Base-by-base conservation (phyloP, 108 stramenopile species). In the Mediolabrus comicus region DNA sequence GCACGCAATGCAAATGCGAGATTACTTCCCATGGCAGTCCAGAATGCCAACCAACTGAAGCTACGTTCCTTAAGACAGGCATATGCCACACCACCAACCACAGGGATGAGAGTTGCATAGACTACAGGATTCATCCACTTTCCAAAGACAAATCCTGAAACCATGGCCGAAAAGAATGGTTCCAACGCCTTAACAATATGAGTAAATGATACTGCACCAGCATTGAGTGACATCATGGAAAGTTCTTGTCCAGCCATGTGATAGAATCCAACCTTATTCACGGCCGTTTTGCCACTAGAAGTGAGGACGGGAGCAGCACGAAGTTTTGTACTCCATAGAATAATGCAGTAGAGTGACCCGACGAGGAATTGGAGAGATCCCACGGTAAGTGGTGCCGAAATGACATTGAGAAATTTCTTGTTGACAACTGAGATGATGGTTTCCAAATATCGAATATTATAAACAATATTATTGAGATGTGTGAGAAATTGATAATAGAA, bases 171-270 rank as follows among this genome's bases (percentile, higher is more conserved):
- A 41, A 95, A 92, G 71, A 94, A 89, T 13, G 96, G 96, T 67
- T 97, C 96, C 39, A 92, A 57, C 0, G 96, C 92, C 78, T 97
- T 97, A 71, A 97, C 92, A 74, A 97, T 95, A 67, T 97, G 96
- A 4, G 96, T 92, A 62, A 75, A 92, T 82, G 77, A 82, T 11
- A 96, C 89, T 5, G 95, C 83, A 65, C 95, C 97, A 38, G 97
- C 95, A 24, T 83, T 86, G 13, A 91, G 72, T 55, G 71, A 72
- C 29, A 92, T 69, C 84, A 93, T 85, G 68, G 89, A 83, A 8
- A 84, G 70, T 31, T 95, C 65, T 65, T 98, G 97, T 26, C 95
- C 96, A 7, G 84, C 71, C 29, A 82, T 75, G 69, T 98, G 98
- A 60, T 89, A 94, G 53, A 94, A 76, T 7, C 94, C 97, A 9